Evolutionary conservation across 306 rosid genomes (phyloP), one percentile per base, ranked within the genome.

Genomic region (Sechiopsis laciniata): DNA sequence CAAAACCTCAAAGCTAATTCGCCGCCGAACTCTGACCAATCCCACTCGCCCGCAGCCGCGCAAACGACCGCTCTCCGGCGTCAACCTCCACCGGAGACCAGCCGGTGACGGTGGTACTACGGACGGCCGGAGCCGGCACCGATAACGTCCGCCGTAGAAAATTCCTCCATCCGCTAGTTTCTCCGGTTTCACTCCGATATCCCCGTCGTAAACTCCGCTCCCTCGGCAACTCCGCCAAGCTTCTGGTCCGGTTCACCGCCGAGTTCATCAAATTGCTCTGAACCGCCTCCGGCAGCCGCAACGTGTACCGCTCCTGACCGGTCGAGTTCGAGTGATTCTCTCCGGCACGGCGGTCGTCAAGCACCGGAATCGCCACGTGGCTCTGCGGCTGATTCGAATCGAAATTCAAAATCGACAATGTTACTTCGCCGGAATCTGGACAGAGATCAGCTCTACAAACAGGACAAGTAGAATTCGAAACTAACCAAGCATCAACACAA

Each of bases 271-370:
- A 69, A 81, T 78, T 88, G 72, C 40, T 87, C 59, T 92, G 68
- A 15, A 86, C 91, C 17, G 85, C 90, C 48, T 85, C 87, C 19
- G 97, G 95, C 20, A 89, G 76, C 59, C 87, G 78, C 24, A 94
- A 62, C 2, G 99, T 91, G 59, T 83, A 94, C 73, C 90, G 76
- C 74, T 94, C 97, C 1, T 51, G 87, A 7, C 96, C 95, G 10
- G 91, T 90, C 4, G 96, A 88, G 71, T 77, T 82, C 7, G 91
- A 90, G 6, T 22, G 72, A 20, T 21, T 50, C 2, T 76, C 82
- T 20, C 14, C 17, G 6, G 37, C 75, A 21, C 35, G 42, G 29
- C 26, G 52, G 53, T 80, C 66, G 2, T 66, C 78, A 3, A 50
- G 59, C 0, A 71, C 65, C 8, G 13, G 78, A 37, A 37, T 37